Conservation (phyloP, 2,329 filamentous ascomycete genomes). For the Dothiorella sarmentorum region DNA sequence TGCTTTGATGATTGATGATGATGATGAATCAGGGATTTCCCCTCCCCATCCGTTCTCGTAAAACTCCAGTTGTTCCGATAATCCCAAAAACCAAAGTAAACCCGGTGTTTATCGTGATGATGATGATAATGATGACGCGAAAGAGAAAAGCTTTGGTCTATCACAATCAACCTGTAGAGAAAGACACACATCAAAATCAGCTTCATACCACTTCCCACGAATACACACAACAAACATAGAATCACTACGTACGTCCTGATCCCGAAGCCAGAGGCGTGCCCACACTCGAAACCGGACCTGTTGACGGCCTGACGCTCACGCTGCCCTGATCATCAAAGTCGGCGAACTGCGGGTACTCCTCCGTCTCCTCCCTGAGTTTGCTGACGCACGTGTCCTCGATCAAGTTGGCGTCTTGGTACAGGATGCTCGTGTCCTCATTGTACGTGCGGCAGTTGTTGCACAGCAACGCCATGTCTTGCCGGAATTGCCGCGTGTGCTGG, state of each 20-base stretch:
- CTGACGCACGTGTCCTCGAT: constrained; percentile 65
- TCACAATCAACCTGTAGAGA: constrained; percentile 1
- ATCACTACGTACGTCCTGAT: not conserved
- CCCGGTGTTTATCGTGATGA: constrained; percentile 5
- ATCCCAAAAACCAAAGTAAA: constrained; percentile 6
- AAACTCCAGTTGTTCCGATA: constrained; percentile 7
- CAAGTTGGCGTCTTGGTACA: constrained; percentile 87
- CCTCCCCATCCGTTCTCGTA: not conserved
- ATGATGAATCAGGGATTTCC: no score
- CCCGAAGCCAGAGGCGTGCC: constrained; percentile 54
- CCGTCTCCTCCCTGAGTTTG: constrained; percentile 54
- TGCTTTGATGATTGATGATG: no score
- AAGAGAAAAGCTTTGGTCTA: constrained; percentile 7
- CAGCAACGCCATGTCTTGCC: constrained; percentile 76
- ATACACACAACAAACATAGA: no score
- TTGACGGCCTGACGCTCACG: constrained; percentile 50
- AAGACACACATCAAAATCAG: not conserved
- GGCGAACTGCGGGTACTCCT: constrained; percentile 54
- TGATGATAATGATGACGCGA: constrained; percentile 2
- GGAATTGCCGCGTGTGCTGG: constrained; percentile 72
- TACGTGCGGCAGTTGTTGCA: constrained; percentile 91
- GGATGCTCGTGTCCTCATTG: constrained; percentile 90
- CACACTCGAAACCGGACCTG: constrained; percentile 50
- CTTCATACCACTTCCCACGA: not conserved
- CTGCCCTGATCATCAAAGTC: constrained; percentile 54